Evolutionary conservation across 176 grass and related monocot genomes (phyloP).

Genomic region (Chrysopogon serrulatus): DNA sequence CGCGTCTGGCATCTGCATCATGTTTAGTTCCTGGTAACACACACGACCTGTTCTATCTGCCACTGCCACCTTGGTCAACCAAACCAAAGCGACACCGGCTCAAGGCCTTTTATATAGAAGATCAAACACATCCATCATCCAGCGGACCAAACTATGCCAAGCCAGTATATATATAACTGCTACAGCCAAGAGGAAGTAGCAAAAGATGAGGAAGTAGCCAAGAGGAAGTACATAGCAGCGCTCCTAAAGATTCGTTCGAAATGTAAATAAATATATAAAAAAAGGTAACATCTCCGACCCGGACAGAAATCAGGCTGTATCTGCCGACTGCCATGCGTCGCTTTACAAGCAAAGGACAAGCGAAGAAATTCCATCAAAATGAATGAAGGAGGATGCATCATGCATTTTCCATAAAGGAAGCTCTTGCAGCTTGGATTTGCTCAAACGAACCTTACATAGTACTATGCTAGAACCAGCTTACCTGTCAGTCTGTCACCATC

Average conservation of each 20-base stretch:
- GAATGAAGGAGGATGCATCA: background rate
- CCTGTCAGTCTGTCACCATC: background rate
- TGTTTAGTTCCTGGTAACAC: too few relatives aligned
- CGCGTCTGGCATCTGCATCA: too few relatives aligned
- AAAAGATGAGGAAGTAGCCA: too few relatives aligned
- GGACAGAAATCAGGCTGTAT: background rate
- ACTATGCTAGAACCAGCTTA: background rate
- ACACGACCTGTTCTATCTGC: too few relatives aligned
- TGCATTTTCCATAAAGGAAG: too few relatives aligned
- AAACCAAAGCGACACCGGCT: slow-evolving; percentile 2
- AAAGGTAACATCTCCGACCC: background rate
- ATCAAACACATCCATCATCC: background rate
- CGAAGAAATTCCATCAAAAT: background rate
- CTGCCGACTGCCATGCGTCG: background rate
- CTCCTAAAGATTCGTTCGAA: too few relatives aligned
- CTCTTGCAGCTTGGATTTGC: background rate
- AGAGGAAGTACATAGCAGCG: too few relatives aligned
- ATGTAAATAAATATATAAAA: too few relatives aligned
- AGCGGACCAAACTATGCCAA: slow-evolving; percentile 8
- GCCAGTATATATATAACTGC: too few relatives aligned
- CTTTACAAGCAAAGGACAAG: background rate
- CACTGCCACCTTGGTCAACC: background rate
- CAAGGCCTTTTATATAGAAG: background rate
- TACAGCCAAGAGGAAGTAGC: too few relatives aligned
- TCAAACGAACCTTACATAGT: background rate